A percentile compares a stretch with the other conserved stretches of the same genome.
Evolutionary conservation across 768 basidiomycete genomes (phyloP).

Genomic region (Kwoniella bestiolae): DNA sequence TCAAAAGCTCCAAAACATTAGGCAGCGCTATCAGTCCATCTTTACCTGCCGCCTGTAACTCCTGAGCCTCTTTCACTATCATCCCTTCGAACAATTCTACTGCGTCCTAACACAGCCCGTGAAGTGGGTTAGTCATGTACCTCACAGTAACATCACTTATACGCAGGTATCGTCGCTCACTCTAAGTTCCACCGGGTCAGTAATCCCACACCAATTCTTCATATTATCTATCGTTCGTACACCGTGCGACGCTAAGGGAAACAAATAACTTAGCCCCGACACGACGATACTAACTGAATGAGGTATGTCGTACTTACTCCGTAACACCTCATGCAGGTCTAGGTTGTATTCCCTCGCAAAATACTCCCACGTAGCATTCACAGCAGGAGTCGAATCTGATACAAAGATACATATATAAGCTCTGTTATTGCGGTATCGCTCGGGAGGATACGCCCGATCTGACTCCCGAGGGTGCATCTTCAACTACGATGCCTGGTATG

Average conservation of each 20-base stretch:
- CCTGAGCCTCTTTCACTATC: conserved; percentile 60
- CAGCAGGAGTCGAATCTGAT: conserved; percentile 84
- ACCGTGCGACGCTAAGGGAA: conserved; percentile 67
- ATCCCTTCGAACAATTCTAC: conserved; percentile 75
- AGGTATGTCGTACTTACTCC: conserved; percentile 51
- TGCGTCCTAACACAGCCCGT: conserved; percentile 62
- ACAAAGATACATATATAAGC: too few relatives aligned
- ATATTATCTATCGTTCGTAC: conserved; percentile 76
- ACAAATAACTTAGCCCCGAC: neutral
- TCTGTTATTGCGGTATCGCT: too few relatives aligned
- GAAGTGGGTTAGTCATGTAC: neutral
- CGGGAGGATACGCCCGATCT: conserved; percentile 76
- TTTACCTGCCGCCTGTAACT: conserved; percentile 64
- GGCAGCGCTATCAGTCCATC: conserved; percentile 64
- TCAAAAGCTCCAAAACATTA: conserved; percentile 67
- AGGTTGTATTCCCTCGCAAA: conserved; percentile 67
- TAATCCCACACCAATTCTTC: conserved; percentile 69
- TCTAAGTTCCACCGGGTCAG: conserved; percentile 65
- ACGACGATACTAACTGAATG: neutral
- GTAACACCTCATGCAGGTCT: conserved; percentile 54
- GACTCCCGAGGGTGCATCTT: conserved; percentile 82
- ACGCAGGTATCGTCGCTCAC: conserved; percentile 61
- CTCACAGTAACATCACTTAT: too few relatives aligned
- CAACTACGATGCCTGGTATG: conserved; percentile 82
- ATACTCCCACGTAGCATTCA: conserved; percentile 74